Base-by-base conservation (phyloP, 441 rosid genomes). In the Bocquillonia castaneifolia region DNA sequence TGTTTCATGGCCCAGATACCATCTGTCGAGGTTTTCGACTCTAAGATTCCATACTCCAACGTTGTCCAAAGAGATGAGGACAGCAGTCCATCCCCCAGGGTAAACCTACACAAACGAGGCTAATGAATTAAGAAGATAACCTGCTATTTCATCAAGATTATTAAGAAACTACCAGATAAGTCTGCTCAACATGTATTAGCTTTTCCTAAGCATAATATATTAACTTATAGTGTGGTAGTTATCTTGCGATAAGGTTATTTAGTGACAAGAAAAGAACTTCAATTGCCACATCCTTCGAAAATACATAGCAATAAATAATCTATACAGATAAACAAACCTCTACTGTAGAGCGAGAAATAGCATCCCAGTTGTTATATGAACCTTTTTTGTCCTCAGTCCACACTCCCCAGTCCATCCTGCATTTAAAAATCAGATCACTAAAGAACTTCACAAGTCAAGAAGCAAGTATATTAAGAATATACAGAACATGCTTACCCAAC, bases 1-100 rank as follows among this genome's bases (percentile, higher is more conserved):
- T 62, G 81, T 79, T 79, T 92, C 98, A 69, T 87, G 93, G 29
- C 98, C 98, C 12, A 90, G 83, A 80, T 87, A 87, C 98, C 97
- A 88, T 36, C 96, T 82, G 59, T 87, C 84, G 0, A 92, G 93
- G 76, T 90, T 92, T 78, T 90, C 89, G 0, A 80, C 69, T 34
- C 97, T 85, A 42, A 92, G 87, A 67, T 92, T 86, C 97, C 97
- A 92, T 44, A 87, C 79, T 31, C 98, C 98, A 3, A 83, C 84
- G 81, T 90, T 88, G 81, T 92, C 98, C 36, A 92, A 81, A 42
- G 88, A 86, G 57, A 83, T 84, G 52, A 84, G 80, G 26, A 90
- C 82, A 25, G 98, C 97, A 2, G 98, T 88, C 98, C 98, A 92
- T 20, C 89, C 96, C 71, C 92, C 97, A 1, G 98, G 96, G 74